A percentile compares a stretch with the other conserved stretches of the same genome.
Evolutionary conservation across 2,329 filamentous ascomycete genomes (phyloP).

Genomic region (Xylaria sp.): DNA sequence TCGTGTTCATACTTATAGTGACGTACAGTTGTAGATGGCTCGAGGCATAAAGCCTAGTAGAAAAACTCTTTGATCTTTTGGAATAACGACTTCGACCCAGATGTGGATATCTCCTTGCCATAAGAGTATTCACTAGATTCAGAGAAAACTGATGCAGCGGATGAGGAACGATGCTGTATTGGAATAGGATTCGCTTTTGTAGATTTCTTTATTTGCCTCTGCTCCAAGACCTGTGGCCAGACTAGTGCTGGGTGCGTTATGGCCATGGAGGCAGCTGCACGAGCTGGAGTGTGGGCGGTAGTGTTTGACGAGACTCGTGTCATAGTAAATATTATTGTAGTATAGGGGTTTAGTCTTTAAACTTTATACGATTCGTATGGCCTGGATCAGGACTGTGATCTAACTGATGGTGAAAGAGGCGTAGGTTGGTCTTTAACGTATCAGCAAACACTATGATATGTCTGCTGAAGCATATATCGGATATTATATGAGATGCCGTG

Average conservation of each 20-base stretch:
- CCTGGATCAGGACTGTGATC: not conserved
- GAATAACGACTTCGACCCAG: constrained; percentile 4
- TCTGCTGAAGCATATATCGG: too few species aligned
- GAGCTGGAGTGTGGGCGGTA: constrained; percentile 31
- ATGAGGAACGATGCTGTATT: constrained; percentile 29
- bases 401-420: not conserved
- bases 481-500: too few species aligned
- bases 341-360: not conserved
- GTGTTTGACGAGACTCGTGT: not conserved
- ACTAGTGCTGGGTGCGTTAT: constrained; percentile 42
- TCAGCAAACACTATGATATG: not conserved
- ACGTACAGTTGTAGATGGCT: not conserved
- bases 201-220: constrained; percentile 30
- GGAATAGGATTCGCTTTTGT: not conserved
- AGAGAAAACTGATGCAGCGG: constrained; percentile 38
- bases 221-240: constrained; percentile 40
- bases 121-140: constrained; percentile 40
- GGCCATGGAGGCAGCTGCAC: constrained; percentile 38
- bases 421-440: not conserved
- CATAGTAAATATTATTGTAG: constrained; percentile 5
- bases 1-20: not conserved
- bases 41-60: not conserved
- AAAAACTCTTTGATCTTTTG: constrained; percentile 17
- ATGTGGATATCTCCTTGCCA: constrained; percentile 33
- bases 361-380: not conserved